Evolutionary conservation across 495 filamentous ascomycete genomes (phyloP), one percentile per base, ranked within the genome.

Genomic region (Penicillium macrosclerotiorum): DNA sequence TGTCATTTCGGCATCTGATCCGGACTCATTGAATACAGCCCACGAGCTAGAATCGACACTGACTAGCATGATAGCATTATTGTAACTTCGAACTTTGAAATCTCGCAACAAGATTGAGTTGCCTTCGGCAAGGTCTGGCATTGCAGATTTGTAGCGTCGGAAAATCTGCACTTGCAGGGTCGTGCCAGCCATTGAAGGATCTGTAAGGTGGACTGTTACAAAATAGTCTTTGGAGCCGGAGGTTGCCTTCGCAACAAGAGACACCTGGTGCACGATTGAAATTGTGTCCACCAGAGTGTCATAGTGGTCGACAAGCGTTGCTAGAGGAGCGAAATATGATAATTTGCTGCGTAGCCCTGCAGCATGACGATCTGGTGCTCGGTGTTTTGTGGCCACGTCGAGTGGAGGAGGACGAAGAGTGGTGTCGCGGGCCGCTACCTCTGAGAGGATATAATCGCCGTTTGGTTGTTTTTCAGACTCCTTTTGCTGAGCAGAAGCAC

Each of bases 71-170:
- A 76, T 54, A 5, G 62, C 62, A 49, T 64, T 65, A 22, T 76
- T 57, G 40, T 69, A 67, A 49, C 62, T 76, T 42, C 71, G 60
- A 11, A 94, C 87, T 42, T 75, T 77, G 55, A 96, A 90, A 30
- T 82, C 74, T 5, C 85, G 77, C 9, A 98, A 74, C 27, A 98
- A 63, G 16, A 96, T 72, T 2, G 83, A 81, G 51, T 93, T 85
- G 6, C 93, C 93, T 12, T 76, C 74, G 3, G 72, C 68, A 18
- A 89, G 71, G 4, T 74, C 57, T 0, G 93, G 93, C 2, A 97
- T 69, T 1, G 81, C 78, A 9, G 78, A 76, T 52, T 83, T 84
- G 57, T 84, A 81, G 1, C 88, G 84, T 4, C 89, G 79, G 62
- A 88, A 88, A 12, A 96, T 71, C 45, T 86, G 81, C 0, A 88